These are phyloP conservation scores for Berberis thunbergii DNA, from an alignment of 164 flowering plant genomes.

Conservation along the genomic window DNA sequence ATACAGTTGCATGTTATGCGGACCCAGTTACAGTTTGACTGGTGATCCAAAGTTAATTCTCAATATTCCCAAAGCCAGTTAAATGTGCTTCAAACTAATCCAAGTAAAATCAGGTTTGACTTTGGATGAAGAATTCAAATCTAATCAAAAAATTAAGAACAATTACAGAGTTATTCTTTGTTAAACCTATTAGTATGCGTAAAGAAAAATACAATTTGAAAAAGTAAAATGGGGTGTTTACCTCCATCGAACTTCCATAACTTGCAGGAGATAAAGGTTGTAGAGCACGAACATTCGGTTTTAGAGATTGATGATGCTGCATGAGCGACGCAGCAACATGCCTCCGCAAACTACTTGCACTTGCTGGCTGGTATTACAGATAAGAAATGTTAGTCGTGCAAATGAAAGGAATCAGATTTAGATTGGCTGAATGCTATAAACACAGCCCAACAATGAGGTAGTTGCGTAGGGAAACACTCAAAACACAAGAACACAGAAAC, in stretches of 20 bases:
- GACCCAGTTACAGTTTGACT: no score
- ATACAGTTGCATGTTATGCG: no score
- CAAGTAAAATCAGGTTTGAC: no score
- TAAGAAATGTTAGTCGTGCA: constrained; percentile 8
- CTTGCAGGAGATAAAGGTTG: constrained; percentile 72
- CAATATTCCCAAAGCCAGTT: no score
- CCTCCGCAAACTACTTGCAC: constrained; percentile 59
- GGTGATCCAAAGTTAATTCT: no score
- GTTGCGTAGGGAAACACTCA: neutral
- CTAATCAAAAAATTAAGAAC: no score
- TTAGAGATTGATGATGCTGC: constrained; percentile 43
- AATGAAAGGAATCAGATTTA: neutral
- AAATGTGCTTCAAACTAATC: no score
- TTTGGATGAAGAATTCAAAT: no score
- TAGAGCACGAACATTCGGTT: constrained; percentile 33
- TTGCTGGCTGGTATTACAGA: constrained; percentile 41
- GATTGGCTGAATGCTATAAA: neutral
- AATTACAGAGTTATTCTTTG: no score
- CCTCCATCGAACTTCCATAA: constrained; percentile 87
- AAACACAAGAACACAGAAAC: neutral
- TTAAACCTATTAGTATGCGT: no score
- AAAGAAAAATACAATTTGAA: no score
- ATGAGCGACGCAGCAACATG: constrained; percentile 52
- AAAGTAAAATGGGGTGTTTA: constrained; percentile 12
- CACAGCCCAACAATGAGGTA: neutral